These are phyloP conservation scores for Globisporangium emineosum DNA, from an alignment of 352 stramenopile genomes.

Conservation along the genomic window DNA sequence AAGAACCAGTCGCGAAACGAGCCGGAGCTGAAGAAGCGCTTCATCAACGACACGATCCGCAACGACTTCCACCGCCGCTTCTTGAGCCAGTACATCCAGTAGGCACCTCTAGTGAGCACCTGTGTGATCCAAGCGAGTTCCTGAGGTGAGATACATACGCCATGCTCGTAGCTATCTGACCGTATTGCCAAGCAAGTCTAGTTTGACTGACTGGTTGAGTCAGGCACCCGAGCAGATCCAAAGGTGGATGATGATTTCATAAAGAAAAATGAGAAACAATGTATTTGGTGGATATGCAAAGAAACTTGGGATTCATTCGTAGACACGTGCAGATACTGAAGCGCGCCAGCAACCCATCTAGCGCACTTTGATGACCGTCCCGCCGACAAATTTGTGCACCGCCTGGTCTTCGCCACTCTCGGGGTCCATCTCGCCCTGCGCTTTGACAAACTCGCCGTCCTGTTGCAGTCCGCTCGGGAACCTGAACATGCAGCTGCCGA, in stretches of 20 bases:
- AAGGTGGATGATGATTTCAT: background rate
- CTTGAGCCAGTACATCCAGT: slow-evolving; percentile 95
- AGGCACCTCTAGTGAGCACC: slow-evolving; percentile 18
- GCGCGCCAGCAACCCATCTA: slow-evolving; percentile 19
- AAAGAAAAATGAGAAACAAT: slow-evolving; percentile 8
- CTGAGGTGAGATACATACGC: background rate
- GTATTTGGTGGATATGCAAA: slow-evolving; percentile 6
- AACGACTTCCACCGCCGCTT: slow-evolving; percentile 99
- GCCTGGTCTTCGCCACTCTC: slow-evolving; percentile 45
- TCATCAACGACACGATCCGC: slow-evolving; percentile 99
- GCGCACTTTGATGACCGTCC: slow-evolving; percentile 64
- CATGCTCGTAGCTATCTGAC: background rate
- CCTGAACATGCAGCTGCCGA: slow-evolving; percentile 85
- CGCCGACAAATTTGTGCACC: slow-evolving; percentile 69
- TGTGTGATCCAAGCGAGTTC: background rate
- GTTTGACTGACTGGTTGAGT: background rate
- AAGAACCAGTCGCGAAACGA: slow-evolving; percentile 97
- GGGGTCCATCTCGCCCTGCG: slow-evolving; percentile 27
- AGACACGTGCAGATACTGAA: background rate
- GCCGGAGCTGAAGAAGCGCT: slow-evolving; percentile 94
- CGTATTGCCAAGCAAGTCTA: background rate
- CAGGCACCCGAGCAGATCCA: background rate
- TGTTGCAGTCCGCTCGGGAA: slow-evolving; percentile 87
- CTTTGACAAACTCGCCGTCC: slow-evolving; percentile 80
- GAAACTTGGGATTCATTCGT: background rate